Percentiles rank a stretch among this genome's conserved stretches.
Evolutionary conservation across 108 stramenopile genomes (phyloP).

Genomic region (Mayamaea pseudoterrestris): DNA sequence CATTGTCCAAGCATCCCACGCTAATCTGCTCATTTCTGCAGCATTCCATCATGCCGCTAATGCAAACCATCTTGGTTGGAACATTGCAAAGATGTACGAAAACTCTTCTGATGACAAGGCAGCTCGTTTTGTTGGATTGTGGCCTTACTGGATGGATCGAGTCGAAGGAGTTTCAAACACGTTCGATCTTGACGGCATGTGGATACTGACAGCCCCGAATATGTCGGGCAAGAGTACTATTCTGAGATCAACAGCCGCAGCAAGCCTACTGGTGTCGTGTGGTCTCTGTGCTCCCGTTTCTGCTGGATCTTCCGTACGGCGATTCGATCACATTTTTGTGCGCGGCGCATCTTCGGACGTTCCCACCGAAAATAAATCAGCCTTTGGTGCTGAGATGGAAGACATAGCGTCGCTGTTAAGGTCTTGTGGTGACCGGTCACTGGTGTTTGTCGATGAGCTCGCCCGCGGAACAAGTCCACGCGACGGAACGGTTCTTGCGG

Average conservation of each 20-base stretch:
- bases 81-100: constrained; percentile 34
- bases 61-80: constrained; percentile 57
- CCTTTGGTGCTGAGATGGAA: constrained; percentile 95
- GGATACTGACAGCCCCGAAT: constrained; percentile 93
- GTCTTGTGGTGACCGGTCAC: constrained; percentile 53
- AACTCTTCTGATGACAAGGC: constrained; percentile 6
- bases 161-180: constrained; percentile 51
- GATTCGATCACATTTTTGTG: constrained; percentile 85
- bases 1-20: constrained; percentile 61
- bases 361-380: constrained; percentile 81
- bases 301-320: constrained; percentile 33
- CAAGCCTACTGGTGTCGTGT: constrained; percentile 71
- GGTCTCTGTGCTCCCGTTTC: constrained; percentile 75
- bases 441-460: constrained; percentile 94
- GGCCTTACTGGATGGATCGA: constrained; percentile 83
- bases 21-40: constrained; percentile 65
- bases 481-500: constrained; percentile 80
- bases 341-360: constrained; percentile 86
- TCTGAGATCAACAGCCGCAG: constrained; percentile 86
- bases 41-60: constrained; percentile 64
- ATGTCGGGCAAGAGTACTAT: constrained; percentile 93
- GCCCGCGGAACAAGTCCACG: constrained; percentile 87
- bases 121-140: constrained; percentile 33
- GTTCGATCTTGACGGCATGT: constrained; percentile 60
- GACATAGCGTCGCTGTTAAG: constrained; percentile 83